These are phyloP conservation scores for Cutaneotrichosporon cutaneum DNA, from an alignment of 1,284 basidiomycete genomes.

Conservation along the genomic window DNA sequence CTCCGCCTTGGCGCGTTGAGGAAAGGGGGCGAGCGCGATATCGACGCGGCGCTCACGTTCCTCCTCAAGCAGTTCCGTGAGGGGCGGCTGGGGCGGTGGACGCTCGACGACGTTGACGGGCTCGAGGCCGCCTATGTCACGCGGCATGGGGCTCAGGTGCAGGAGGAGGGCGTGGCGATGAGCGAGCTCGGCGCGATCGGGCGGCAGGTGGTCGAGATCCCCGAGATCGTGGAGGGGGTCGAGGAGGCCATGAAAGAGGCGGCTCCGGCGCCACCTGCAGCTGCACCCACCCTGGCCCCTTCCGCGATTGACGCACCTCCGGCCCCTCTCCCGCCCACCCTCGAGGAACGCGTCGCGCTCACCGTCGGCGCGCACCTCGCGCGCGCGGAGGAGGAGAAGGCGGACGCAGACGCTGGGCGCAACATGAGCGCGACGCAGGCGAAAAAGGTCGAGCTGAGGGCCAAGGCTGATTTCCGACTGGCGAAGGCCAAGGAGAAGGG, in stretches of 20 bases:
- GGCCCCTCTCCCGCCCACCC: neutral
- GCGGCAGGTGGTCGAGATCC: neutral
- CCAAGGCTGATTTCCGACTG: constrained; percentile 18
- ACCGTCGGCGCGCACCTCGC: constrained; percentile 15
- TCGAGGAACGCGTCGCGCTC: constrained; percentile 10
- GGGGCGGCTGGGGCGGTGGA: constrained; percentile 58
- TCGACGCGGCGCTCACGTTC: constrained; percentile 69
- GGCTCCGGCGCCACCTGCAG: neutral
- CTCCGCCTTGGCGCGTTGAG: constrained; percentile 73
- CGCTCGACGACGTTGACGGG: constrained; percentile 54
- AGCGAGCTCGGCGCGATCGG: constrained; percentile 8
- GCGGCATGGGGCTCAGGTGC: neutral
- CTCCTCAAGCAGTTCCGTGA: constrained; percentile 83
- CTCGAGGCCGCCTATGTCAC: constrained; percentile 13
- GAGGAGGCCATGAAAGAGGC: neutral
- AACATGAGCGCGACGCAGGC: constrained; percentile 21
- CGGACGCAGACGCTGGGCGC: constrained; percentile 23
- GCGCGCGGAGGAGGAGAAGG: constrained; percentile 14
- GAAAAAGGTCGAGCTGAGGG: constrained; percentile 19
- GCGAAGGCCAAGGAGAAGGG: constrained; percentile 15
- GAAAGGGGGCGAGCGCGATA: constrained; percentile 70
- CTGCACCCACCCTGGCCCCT: neutral
- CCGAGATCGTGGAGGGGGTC: neutral
- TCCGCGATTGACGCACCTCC: neutral
- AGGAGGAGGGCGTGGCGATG: neutral